Percentiles rank a stretch among this genome's conserved stretches.
Conservation (phyloP, 495 filamentous ascomycete species). For the Neurospora terricola region DNA sequence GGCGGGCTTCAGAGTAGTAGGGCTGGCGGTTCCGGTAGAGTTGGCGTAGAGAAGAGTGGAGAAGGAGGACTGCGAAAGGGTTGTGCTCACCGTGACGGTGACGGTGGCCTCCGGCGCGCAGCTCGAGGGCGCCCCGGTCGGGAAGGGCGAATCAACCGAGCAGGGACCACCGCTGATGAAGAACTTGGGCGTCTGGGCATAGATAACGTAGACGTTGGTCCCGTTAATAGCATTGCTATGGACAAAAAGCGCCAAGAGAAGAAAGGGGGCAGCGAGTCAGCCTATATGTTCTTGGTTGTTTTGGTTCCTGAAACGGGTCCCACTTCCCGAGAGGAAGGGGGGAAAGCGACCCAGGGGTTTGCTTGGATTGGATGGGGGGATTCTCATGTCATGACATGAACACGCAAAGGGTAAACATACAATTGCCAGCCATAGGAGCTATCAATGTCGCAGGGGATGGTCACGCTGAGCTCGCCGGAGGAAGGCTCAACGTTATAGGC, state of each 20-base stretch:
- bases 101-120: conserved; percentile 17
- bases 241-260: not conserved
- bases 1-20: conserved; percentile 1
- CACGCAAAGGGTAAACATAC: conserved; percentile 8
- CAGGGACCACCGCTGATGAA: conserved; percentile 19
- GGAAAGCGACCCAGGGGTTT: not conserved
- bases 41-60: conserved; percentile 1
- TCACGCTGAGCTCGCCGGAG: conserved; percentile 21
- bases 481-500: conserved; percentile 26
- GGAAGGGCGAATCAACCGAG: conserved; percentile 6
- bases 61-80: conserved; percentile 8
- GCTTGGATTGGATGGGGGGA: not conserved
- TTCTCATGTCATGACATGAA: not conserved
- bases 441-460: conserved; percentile 32
- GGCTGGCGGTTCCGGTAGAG: conserved; percentile 2
- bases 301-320: not conserved
- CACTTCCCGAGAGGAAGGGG: not conserved
- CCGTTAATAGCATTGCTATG: conserved; percentile 38
- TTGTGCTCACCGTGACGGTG: conserved; percentile 22
- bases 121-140: conserved; percentile 3
- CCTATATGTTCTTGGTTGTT: not conserved
- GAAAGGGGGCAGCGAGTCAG: not conserved
- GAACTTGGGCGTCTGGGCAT: conserved; percentile 36
- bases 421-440: conserved; percentile 36
- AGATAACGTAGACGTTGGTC: conserved; percentile 40